Conservation (phyloP, 768 basidiomycete genomes). For the Hysterangium stoloniferum region DNA sequence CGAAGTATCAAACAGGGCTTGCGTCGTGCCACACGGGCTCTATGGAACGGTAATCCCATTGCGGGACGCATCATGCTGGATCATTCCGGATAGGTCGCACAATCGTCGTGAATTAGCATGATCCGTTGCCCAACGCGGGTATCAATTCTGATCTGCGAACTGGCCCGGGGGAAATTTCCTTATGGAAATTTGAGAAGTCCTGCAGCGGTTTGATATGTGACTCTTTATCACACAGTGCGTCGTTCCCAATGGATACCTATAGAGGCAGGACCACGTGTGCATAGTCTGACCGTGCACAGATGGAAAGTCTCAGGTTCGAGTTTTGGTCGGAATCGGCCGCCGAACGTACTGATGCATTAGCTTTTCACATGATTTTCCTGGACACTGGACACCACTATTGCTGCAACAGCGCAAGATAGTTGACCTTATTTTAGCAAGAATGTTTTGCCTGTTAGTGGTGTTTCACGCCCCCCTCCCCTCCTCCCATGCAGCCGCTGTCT, state of each 20-base stretch:
- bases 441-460: too few relatives aligned
- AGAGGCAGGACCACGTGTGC: neutral
- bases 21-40: conserved; percentile 18
- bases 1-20: conserved; percentile 12
- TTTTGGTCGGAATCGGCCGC: conserved; percentile 19
- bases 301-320: conserved; percentile 15
- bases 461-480: too few relatives aligned
- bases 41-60: neutral
- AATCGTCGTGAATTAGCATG: conserved; percentile 14
- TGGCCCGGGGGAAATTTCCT: neutral
- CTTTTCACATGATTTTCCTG: too few relatives aligned
- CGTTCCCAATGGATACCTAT: neutral
- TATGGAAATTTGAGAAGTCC: conserved; percentile 17
- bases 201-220: conserved; percentile 18
- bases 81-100: conserved; percentile 18
- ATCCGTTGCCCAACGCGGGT: conserved; percentile 15
- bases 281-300: conserved; percentile 17
- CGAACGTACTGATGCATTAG: too few relatives aligned
- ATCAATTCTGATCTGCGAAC: conserved; percentile 17
- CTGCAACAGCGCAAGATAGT: too few relatives aligned
- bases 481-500: too few relatives aligned
- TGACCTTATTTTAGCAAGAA: too few relatives aligned
- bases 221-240: neutral
- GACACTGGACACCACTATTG: too few relatives aligned
- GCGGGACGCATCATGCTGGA: neutral